Conservation (phyloP, 169 alveolate genomes). For the Cyclospora cayetanensis region DNA sequence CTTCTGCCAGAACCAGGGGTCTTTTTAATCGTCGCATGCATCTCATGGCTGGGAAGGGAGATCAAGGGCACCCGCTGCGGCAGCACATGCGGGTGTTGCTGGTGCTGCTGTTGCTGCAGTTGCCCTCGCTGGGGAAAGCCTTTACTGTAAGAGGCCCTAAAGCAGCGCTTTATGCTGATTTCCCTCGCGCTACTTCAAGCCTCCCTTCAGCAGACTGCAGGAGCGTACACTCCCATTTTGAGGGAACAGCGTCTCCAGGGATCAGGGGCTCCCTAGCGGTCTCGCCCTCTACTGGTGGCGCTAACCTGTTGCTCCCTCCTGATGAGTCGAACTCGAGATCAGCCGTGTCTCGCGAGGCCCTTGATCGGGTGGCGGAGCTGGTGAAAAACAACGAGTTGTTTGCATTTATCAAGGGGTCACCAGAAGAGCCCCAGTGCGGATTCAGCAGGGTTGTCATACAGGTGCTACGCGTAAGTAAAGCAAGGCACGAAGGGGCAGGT, state of each 20-base stretch:
- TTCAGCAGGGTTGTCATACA: background rate
- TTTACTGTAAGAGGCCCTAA: background rate
- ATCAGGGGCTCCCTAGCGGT: too few species aligned
- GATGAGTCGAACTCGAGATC: background rate
- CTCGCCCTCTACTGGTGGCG: too few species aligned
- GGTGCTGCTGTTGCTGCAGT: background rate
- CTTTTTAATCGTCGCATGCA: too few species aligned
- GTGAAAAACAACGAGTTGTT: background rate
- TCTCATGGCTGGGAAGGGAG: too few species aligned
- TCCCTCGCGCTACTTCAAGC: too few species aligned
- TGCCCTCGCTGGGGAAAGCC: background rate
- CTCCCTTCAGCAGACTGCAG: too few species aligned
- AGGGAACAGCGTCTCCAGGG: too few species aligned
- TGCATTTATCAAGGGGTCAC: background rate
- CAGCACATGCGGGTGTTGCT: too few species aligned
- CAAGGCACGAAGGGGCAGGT: too few species aligned
- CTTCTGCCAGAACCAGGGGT: too few species aligned
- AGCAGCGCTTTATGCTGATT: too few species aligned
- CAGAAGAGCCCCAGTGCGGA: background rate
- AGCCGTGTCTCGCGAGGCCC: background rate
- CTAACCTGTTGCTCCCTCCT: background rate
- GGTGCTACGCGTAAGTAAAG: background rate
- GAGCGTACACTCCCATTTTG: too few species aligned
- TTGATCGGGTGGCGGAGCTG: background rate
- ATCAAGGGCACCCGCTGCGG: background rate